These are phyloP conservation scores for Aspergillus carbonarius DNA, from an alignment of 2,329 filamentous ascomycete genomes.

Conservation along the genomic window DNA sequence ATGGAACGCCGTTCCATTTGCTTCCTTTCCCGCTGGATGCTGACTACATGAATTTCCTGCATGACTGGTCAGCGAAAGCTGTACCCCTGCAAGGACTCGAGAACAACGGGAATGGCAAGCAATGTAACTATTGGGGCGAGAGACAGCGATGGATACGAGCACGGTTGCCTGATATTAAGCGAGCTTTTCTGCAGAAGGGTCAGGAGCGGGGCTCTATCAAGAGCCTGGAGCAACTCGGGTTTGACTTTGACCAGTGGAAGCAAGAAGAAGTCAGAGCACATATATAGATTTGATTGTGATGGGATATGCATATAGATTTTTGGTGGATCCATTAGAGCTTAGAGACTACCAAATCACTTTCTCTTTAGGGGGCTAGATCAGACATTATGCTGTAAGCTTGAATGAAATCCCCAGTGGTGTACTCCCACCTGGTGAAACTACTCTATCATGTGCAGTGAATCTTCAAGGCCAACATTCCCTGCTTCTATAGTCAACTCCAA, in stretches of 20 bases:
- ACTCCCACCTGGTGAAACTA: too few species aligned
- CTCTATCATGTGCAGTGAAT: too few species aligned
- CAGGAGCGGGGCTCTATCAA: conserved; percentile 57
- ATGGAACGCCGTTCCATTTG: conserved; percentile 54
- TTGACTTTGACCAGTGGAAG: conserved; percentile 52
- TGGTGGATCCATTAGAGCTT: too few species aligned
- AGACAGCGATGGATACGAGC: conserved; percentile 71
- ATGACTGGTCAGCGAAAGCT: conserved; percentile 44
- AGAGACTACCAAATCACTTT: too few species aligned
- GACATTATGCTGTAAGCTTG: too few species aligned
- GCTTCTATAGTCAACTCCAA: neutral
- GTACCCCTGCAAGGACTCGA: conserved; percentile 37
- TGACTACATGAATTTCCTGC: conserved; percentile 46
- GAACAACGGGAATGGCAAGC: conserved; percentile 58
- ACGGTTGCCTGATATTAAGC: conserved; percentile 67
- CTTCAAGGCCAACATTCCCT: too few species aligned
- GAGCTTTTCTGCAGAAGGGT: conserved; percentile 67
- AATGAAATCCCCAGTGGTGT: too few species aligned
- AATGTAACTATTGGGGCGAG: conserved; percentile 69
- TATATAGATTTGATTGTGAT: neutral
- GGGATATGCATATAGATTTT: neutral
- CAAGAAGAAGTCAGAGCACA: conserved; percentile 15
- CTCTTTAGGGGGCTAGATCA: too few species aligned
- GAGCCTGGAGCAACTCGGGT: conserved; percentile 71
- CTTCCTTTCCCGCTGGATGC: conserved; percentile 51